phyloP scores from a whole-genome alignment of 768 basidiomycete genomes.

The Psilocybe subaeruginosa region DNA sequence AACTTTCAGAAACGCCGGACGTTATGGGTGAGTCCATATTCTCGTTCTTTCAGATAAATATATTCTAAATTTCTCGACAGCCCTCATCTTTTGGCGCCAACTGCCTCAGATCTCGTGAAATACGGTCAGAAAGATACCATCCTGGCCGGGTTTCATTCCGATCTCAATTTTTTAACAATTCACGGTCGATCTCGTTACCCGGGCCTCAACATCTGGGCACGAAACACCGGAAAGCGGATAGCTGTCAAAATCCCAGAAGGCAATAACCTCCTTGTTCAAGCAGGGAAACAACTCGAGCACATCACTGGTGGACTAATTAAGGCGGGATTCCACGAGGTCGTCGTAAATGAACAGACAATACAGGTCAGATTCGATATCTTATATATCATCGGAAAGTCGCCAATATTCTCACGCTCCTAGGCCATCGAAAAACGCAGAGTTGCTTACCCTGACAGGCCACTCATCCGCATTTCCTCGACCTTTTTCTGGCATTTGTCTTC shows the following conservation, averaged over 20 bases:
- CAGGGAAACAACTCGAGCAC: constrained; percentile 94
- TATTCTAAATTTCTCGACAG: constrained; percentile 33
- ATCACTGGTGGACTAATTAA: constrained; percentile 83
- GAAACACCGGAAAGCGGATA: constrained; percentile 91
- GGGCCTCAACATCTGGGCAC: constrained; percentile 92
- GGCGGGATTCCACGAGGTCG: constrained; percentile 95
- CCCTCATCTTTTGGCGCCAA: constrained; percentile 90
- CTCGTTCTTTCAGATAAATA: neutral
- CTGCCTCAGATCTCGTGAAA: constrained; percentile 85
- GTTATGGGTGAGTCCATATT: constrained; percentile 69
- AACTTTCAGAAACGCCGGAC: constrained; percentile 79
- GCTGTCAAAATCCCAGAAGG: constrained; percentile 84
- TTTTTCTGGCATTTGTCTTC: constrained; percentile 96
- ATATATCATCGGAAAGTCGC: neutral
- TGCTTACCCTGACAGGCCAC: constrained; percentile 73
- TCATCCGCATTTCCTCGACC: constrained; percentile 94
- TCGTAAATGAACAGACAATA: constrained; percentile 81
- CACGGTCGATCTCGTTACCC: constrained; percentile 87
- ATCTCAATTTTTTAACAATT: constrained; percentile 93
- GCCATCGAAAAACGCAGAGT: constrained; percentile 62
- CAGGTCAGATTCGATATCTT: constrained; percentile 43
- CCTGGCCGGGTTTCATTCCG: constrained; percentile 92
- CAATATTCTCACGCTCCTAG: constrained; percentile 34
- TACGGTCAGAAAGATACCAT: constrained; percentile 83
- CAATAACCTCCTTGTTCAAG: constrained; percentile 87